phyloP scores from a whole-genome alignment of 805 yeast species.

The Nakazawaea ambrosiae region DNA sequence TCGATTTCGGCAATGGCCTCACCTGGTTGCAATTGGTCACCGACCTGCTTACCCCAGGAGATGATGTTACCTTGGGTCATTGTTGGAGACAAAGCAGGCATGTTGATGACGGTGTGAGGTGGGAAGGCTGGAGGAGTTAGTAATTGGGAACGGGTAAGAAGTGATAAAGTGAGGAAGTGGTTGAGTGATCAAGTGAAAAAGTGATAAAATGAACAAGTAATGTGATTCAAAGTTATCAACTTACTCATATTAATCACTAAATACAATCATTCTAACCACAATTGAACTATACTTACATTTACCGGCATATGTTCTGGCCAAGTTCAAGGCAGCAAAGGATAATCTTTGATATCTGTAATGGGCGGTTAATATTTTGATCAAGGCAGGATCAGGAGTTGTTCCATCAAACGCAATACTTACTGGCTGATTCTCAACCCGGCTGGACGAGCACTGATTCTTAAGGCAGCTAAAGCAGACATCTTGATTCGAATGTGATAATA shows the following conservation, averaged over 20 bases:
- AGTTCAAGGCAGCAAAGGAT: conserved; percentile 14
- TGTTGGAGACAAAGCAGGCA: conserved; percentile 99
- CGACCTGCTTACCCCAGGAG: conserved; percentile 82
- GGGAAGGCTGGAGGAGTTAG: conserved; percentile 22
- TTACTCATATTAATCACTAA: not conserved
- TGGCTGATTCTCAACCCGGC: conserved; percentile 9
- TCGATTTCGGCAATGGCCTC: conserved; percentile 95
- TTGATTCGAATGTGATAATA: not conserved
- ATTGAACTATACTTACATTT: conserved; percentile 12
- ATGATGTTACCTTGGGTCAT: conserved; percentile 96
- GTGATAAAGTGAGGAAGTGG: not conserved
- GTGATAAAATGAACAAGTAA: too few species aligned
- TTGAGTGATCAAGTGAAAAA: not conserved
- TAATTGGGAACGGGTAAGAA: not conserved
- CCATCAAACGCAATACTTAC: conserved; percentile 8
- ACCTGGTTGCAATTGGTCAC: conserved; percentile 86
- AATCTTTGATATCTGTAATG: conserved; percentile 11
- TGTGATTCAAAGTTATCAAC: too few species aligned
- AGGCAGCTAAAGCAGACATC: conserved; percentile 27
- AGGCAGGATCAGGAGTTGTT: conserved; percentile 10
- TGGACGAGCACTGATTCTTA: conserved; percentile 24
- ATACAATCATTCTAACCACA: not conserved
- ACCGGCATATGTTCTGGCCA: conserved; percentile 17
- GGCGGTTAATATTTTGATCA: conserved; percentile 4
- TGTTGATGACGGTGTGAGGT: conserved; percentile 75